Evolutionary conservation across 2,329 filamentous ascomycete genomes (phyloP), one percentile per base, ranked within the genome.

Genomic region (Sporothrix phasma): DNA sequence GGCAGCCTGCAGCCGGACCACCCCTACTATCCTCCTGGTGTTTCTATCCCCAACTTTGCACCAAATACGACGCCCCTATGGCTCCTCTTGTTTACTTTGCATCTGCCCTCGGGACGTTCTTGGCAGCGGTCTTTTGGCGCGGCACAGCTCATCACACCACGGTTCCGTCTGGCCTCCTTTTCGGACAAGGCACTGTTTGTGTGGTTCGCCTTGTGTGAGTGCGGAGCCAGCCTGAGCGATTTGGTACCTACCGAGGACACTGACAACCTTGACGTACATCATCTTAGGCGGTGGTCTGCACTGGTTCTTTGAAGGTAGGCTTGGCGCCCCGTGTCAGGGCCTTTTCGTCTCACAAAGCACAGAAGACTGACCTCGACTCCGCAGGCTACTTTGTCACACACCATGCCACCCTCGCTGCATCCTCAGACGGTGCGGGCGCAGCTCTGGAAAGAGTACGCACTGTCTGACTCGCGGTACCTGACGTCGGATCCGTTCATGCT

Each of bases 361-460:
- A n/a, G n/a, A n/a, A n/a, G n/a, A n/a, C n/a, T n/a, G n/a, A n/a
- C n/a, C n/a, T n/a, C n/a, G n/a, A n/a, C n/a, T n/a, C n/a, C n/a
- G n/a, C 24, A 66, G 84, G 87, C 43, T 96, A 95, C 74, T 95
- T 91, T 72, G 81, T 92, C 67, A 74, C 83, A 67, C 85, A 92
- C 72, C 88, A 90, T 73, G 75, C 78, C 24, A 78, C 76, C 26
- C 81, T 96, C 73, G 84, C 86, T 0, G 78, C n/a, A 82, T 11
- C 84, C 84, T 66, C 87, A 91, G 72, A 85, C 87, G 63, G 76
- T 94, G 7, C 88, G 92, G 64, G 90, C 88, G 2, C 90, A 96
- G 77, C 79, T 96, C 51, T 96, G 92, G 92, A 96, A 96, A 73
- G 92, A 96, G 75, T 96, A 96, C 73, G 82, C 89, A 3, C 81